Base-by-base conservation (phyloP, 148 eudicot species). In the Rhododendron simsii region DNA sequence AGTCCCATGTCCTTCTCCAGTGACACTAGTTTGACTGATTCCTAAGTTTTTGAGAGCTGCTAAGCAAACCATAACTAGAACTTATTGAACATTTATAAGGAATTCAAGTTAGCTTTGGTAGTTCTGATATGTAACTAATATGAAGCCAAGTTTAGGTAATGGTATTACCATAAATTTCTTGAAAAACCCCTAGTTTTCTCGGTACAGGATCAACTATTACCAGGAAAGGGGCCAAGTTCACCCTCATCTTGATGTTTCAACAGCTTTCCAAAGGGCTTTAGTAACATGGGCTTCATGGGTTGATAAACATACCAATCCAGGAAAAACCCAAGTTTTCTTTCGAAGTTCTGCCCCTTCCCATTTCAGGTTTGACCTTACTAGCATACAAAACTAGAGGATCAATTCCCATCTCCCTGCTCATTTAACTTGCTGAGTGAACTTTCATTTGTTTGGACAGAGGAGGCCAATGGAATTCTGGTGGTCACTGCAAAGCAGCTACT, bases 381-480 rank as follows among this genome's bases (percentile, higher is more conserved):
- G 15, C 47, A 57, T 83, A 0, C 50, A 39, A 6, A 50, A 63
- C 5, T 21, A 26, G 30, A 83, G 61, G 15, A 47, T 10, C 7
- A 71, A 21, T 84, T 37, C 81, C 53, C 30, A 33, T 30, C 50
- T 57, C 69, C 12, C 63, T 39, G 23, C 37, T n/a, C 26, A 4
- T 63, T 21, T 51, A 71, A 51, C 83, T 41, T 53, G n/a, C 63
- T 39, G 74, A 82, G 20, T 81, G 75, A 3, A 51, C 16, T 82
- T 57, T 85, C 84, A 75, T 86, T 86, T 30, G 50, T n/a, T 73
- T 90, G 69, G 76, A 82, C 91, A 96, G 99, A 67, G 99, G 94
- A 78, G 99, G 99, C 86, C 93, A 83, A 59, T 97, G 99, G 99
- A 93, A 97, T 86, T 86, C 91, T 26, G 98, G 99, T n/a, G 99